Percentiles rank a stretch among this genome's conserved stretches.
phyloP scores from a whole-genome alignment of 2,329 filamentous ascomycete genomes.

The Trichoderma citrinoviride region DNA sequence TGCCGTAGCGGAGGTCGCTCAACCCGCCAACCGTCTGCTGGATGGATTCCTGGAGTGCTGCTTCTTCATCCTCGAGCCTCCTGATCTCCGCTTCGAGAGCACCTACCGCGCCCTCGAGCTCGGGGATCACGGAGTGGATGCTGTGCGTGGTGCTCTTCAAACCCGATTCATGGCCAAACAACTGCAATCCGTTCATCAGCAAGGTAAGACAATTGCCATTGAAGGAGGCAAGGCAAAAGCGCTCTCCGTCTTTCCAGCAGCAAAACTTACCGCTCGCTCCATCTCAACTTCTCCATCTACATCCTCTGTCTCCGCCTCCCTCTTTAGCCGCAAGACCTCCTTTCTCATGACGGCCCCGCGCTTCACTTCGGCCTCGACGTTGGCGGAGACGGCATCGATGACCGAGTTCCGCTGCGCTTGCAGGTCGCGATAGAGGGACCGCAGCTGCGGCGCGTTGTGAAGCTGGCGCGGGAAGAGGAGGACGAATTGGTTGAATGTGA shows the following conservation, averaged over 20 bases:
- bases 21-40: conserved; percentile 66
- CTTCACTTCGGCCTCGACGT: conserved; percentile 63
- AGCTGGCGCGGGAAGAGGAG: conserved; percentile 69
- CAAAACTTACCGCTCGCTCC: conserved; percentile 51
- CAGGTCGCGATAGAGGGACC: conserved; percentile 73
- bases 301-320: conserved; percentile 53
- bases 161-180: conserved; percentile 54
- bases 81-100: conserved; percentile 68
- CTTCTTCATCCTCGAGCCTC: conserved; percentile 63
- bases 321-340: conserved; percentile 53
- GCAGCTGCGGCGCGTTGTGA: conserved; percentile 64
- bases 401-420: conserved; percentile 69
- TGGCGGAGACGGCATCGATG: conserved; percentile 64
- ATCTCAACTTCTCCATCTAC: conserved; percentile 63
- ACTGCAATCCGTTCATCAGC: conserved; percentile 38
- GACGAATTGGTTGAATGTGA: conserved; percentile 72
- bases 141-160: conserved; percentile 55
- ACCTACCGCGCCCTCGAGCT: conserved; percentile 64
- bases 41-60: conserved; percentile 57
- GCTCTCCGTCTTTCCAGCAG: too few species aligned
- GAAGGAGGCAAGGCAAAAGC: too few species aligned
- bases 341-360: conserved; percentile 57
- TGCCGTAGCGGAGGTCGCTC: conserved; percentile 80
- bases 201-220: too few species aligned
- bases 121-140: conserved; percentile 62